Evolutionary conservation across 345 rosid genomes (phyloP), one percentile per base, ranked within the genome.

Genomic region (Citrus unshiu): DNA sequence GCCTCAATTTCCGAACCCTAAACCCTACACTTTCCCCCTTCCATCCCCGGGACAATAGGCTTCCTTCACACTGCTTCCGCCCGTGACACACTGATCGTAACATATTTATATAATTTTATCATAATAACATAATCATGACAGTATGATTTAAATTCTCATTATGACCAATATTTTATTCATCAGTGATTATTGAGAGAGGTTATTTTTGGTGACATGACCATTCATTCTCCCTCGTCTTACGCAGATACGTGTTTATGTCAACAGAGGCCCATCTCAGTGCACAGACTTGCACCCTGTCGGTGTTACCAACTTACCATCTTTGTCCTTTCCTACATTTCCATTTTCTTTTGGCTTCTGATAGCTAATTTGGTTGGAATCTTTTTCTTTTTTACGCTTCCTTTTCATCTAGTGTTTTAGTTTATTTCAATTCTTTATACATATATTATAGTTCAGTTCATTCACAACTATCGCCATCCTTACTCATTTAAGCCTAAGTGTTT

Each of bases 1-100:
- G 54, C 84, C 85, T 86, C 83, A 88, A 81, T 77, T 88, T 88
- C 89, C 88, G 83, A 83, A 83, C 83, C 89, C 74, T 80, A 78
- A 46, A 72, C 85, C 84, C 84, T 72, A 76, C 71, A 40, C 39
- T 58, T 46, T 69, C 22, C 7, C 57, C 84, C 49, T 77, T 22
- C 66, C 63, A 16, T 74, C 85, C 78, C 79, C 71, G 85, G 84
- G 85, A 77, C 80, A 88, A 86, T 71, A 84, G 71, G 70, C 79
- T 68, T 67, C 71, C 59, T 2, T 18, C 14, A 21, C 37, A 25
- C 78, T 30, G 24, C 54, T 24, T 73, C 83, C 79, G 24, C 78
- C 78, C 78, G 78, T 75, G 78, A 75, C 78, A 7, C 57, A 25
- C 57, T 61, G 39, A 8, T 32, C 46, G 54, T 56, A 58, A 18